A percentile compares a stretch with the other conserved stretches of the same genome.
These are phyloP conservation scores for Dactylorhiza incarnata DNA, from an alignment of 106 monocot species.

Conservation along the genomic window DNA sequence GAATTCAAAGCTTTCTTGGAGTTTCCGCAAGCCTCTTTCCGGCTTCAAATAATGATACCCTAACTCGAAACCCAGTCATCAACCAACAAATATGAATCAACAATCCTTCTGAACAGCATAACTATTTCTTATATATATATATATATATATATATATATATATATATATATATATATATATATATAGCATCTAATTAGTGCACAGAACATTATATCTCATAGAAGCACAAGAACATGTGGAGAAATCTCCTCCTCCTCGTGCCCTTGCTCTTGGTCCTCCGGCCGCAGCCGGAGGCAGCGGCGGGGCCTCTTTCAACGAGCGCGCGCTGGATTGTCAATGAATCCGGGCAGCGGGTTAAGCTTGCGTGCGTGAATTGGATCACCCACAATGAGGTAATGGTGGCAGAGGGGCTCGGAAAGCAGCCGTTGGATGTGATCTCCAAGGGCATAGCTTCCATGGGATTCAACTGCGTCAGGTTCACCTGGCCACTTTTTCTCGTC, in stretches of 20 bases:
- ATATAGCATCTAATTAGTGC: not conserved
- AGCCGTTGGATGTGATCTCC: slow-evolving; percentile 42
- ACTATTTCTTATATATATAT: not conserved
- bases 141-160: no score
- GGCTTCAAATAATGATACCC: no score
- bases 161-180: no score
- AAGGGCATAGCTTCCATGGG: slow-evolving; percentile 39
- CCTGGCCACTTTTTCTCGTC: slow-evolving; percentile 53
- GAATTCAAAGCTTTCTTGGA: no score
- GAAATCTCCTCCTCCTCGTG: slow-evolving; percentile 1
- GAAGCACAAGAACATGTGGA: not conserved
- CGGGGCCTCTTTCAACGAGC: slow-evolving; percentile 26
- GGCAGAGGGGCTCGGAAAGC: slow-evolving; percentile 53
- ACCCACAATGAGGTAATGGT: slow-evolving; percentile 46
- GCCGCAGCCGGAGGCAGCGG: not conserved
- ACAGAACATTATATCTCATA: not conserved
- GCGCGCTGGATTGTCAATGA: slow-evolving; percentile 59
- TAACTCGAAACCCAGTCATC: not conserved
- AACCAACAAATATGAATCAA: not conserved
- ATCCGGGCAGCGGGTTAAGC: slow-evolving; percentile 43
- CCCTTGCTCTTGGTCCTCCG: no score
- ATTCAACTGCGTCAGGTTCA: slow-evolving; percentile 67
- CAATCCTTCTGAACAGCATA: not conserved
- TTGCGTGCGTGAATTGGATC: slow-evolving; percentile 65
- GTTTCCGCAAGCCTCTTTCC: no score